Conservation (phyloP, 176 grass and related monocot genomes). For the Puya raimondii region DNA sequence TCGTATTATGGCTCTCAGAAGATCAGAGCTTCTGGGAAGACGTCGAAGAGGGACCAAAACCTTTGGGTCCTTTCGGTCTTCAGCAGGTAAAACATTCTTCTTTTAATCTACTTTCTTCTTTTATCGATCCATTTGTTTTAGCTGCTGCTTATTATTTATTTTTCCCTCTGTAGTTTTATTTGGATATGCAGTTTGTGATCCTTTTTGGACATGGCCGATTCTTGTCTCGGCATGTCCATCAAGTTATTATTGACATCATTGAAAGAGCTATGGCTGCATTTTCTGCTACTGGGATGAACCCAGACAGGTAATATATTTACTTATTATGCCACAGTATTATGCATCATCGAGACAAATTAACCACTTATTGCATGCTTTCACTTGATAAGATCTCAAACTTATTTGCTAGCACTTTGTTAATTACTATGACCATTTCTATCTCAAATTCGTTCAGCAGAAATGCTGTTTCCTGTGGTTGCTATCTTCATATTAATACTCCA, state of each 20-base stretch:
- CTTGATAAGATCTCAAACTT: too few species aligned
- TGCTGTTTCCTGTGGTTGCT: too few species aligned
- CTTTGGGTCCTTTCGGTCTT: conserved; percentile 59
- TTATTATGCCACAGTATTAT: too few species aligned
- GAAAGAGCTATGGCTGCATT: conserved; percentile 92
- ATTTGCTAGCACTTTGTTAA: too few species aligned
- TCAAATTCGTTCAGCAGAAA: too few species aligned
- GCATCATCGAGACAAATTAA: too few species aligned
- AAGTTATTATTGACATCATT: conserved; percentile 78
- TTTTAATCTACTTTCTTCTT: neutral
- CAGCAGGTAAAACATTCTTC: conserved; percentile 43
- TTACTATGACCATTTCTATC: too few species aligned
- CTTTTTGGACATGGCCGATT: conserved; percentile 84
- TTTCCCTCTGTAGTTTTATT: conserved; percentile 57
- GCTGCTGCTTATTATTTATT: conserved; percentile 10
- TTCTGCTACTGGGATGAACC: conserved; percentile 81
- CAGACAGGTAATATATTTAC: conserved; percentile 46
- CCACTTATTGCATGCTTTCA: too few species aligned
- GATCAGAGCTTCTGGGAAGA: conserved; percentile 95
- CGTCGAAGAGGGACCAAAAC: conserved; percentile 64
- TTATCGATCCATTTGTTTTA: conserved; percentile 7
- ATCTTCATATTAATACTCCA: too few species aligned
- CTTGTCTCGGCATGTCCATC: conserved; percentile 87
- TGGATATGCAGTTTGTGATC: conserved; percentile 98
- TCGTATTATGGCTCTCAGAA: conserved; percentile 78